A percentile compares a stretch with the other conserved stretches of the same genome.
Evolutionary conservation across 257 asterid genomes (phyloP).

Genomic region (Anisodus acutangulus): DNA sequence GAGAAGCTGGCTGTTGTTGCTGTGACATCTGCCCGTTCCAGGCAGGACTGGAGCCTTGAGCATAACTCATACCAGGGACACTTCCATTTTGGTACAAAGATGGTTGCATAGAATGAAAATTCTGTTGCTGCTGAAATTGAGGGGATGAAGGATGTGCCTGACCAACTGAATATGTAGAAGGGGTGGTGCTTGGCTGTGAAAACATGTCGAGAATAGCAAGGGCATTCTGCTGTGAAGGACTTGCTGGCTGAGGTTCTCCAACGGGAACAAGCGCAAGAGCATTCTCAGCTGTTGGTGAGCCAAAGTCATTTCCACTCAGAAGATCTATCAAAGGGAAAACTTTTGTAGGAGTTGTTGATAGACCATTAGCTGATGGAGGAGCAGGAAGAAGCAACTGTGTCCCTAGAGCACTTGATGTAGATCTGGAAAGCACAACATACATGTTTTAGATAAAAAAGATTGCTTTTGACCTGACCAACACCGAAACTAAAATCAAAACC

Average conservation of each 20-base stretch:
- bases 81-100: slow-evolving; percentile 64
- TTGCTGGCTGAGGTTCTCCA: slow-evolving; percentile 72
- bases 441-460: not conserved
- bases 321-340: slow-evolving; percentile 77
- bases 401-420: slow-evolving; percentile 62
- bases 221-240: slow-evolving; percentile 82
- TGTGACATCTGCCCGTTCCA: slow-evolving; percentile 68
- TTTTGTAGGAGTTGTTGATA: slow-evolving; percentile 53
- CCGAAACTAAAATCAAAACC: not conserved
- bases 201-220: slow-evolving; percentile 90
- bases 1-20: slow-evolving; percentile 83
- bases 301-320: slow-evolving; percentile 93
- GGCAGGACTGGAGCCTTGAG: slow-evolving; percentile 61
- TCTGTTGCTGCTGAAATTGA: slow-evolving; percentile 66
- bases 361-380: slow-evolving; percentile 61
- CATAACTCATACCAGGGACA: slow-evolving; percentile 49
- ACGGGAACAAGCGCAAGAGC: slow-evolving; percentile 88
- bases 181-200: slow-evolving; percentile 54
- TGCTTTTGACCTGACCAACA: not conserved
- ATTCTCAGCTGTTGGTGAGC: slow-evolving; percentile 51
- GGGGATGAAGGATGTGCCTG: slow-evolving; percentile 65
- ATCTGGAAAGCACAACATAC: slow-evolving; percentile 48
- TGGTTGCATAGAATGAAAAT: slow-evolving; percentile 51
- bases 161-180: slow-evolving; percentile 50
- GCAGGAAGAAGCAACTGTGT: slow-evolving; percentile 65